Evolutionary conservation across 345 rosid species (phyloP).

Genomic region (Hypericum perforatum): DNA sequence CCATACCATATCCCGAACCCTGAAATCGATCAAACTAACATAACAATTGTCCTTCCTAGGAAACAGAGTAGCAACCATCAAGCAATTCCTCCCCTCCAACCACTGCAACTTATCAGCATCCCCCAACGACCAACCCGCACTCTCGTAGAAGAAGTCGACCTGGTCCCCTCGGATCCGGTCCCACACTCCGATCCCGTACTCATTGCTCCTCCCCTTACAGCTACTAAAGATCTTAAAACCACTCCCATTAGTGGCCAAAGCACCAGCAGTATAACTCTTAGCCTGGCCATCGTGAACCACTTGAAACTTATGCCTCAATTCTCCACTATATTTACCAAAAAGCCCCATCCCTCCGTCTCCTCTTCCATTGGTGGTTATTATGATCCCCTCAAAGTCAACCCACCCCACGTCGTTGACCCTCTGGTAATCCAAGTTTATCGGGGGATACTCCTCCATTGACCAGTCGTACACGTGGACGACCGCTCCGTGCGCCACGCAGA

Average conservation of each 20-base stretch:
- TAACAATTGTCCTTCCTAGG: conserved; percentile 94
- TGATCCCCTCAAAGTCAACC: conserved; percentile 49
- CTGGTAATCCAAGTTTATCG: conserved; percentile 75
- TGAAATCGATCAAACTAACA: conserved; percentile 81
- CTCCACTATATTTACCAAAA: conserved; percentile 64
- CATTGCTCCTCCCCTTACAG: conserved; percentile 87
- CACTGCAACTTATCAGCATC: conserved; percentile 93
- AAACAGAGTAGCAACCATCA: conserved; percentile 84
- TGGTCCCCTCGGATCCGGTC: conserved; percentile 80
- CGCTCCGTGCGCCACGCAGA: conserved; percentile 91
- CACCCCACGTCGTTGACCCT: conserved; percentile 87
- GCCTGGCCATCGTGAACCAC: conserved; percentile 57
- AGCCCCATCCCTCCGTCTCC: conserved; percentile 96
- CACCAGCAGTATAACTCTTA: conserved; percentile 88
- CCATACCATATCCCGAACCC: conserved; percentile 85
- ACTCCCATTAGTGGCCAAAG: conserved; percentile 44
- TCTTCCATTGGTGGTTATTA: conserved; percentile 67
- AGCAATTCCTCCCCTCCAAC: conserved; percentile 58
- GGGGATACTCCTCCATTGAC: conserved; percentile 75
- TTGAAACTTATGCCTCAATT: conserved; percentile 61
- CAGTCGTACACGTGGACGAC: conserved; percentile 84
- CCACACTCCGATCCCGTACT: conserved; percentile 96
- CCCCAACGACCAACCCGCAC: conserved; percentile 82
- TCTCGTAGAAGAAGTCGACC: conserved; percentile 78
- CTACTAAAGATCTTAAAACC: conserved; percentile 66